These are phyloP conservation scores for Geum urbanum DNA, from an alignment of 306 rosid species.

Conservation along the genomic window DNA sequence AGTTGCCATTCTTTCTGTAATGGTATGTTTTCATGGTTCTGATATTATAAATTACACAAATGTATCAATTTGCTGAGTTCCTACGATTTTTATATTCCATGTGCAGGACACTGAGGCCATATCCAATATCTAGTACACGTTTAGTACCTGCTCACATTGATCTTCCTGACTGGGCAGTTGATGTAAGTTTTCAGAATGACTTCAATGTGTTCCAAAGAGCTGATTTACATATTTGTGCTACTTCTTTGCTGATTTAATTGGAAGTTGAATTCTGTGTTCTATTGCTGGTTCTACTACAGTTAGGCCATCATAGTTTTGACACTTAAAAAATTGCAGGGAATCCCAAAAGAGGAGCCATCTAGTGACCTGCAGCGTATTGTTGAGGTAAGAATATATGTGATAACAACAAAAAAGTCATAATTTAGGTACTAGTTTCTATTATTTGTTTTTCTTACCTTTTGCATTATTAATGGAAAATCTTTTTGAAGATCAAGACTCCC, in stretches of 20 bases:
- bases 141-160: slow-evolving; percentile 61
- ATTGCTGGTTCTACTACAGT: neutral
- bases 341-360: slow-evolving; percentile 72
- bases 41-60: neutral
- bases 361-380: slow-evolving; percentile 73
- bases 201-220: neutral
- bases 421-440: neutral
- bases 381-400: slow-evolving; percentile 50
- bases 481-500: slow-evolving; percentile 66
- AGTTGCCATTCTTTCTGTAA: neutral
- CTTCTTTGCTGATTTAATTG: slow-evolving; percentile 5
- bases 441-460: neutral
- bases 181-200: slow-evolving; percentile 47
- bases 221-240: neutral
- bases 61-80: neutral
- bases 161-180: slow-evolving; percentile 86
- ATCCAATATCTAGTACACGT: slow-evolving; percentile 65
- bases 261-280: neutral
- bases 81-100: slow-evolving; percentile 24
- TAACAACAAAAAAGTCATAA: neutral
- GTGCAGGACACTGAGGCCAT: slow-evolving; percentile 69
- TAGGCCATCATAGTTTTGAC: neutral
- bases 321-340: slow-evolving; percentile 46
- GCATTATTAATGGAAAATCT: slow-evolving; percentile 1
- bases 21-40: neutral